These are phyloP conservation scores for Eutrema salsugineum DNA, from an alignment of 441 rosid species.

Conservation along the genomic window DNA sequence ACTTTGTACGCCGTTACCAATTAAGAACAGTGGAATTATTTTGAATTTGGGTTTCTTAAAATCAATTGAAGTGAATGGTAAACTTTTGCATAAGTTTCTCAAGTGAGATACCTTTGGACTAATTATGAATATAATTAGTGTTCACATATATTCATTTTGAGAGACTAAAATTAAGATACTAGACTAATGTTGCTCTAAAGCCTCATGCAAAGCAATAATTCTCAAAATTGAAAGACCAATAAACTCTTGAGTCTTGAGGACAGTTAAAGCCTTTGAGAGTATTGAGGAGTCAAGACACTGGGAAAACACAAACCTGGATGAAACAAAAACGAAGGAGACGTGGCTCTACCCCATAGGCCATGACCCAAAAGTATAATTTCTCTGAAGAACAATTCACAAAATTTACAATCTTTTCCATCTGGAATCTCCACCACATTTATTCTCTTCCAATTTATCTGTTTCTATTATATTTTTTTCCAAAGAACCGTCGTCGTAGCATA, in stretches of 20 bases:
- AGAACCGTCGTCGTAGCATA: background rate
- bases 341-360: background rate
- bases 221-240: background rate
- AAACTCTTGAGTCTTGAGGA: background rate
- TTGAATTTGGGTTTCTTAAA: too few relatives aligned
- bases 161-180: too few relatives aligned
- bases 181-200: too few relatives aligned
- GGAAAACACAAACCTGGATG: background rate
- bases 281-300: background rate
- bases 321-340: background rate
- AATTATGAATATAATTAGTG: too few relatives aligned
- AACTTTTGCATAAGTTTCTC: too few relatives aligned
- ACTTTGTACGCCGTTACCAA: too few relatives aligned
- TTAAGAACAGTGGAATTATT: too few relatives aligned
- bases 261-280: background rate
- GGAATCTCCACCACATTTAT: constrained; percentile 28
- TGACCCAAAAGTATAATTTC: background rate
- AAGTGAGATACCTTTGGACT: too few relatives aligned
- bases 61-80: too few relatives aligned
- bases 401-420: background rate
- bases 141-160: too few relatives aligned
- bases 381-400: background rate
- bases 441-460: background rate
- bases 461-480: background rate
- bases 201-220: background rate